Percentiles rank a stretch among this genome's conserved stretches.
phyloP scores from a whole-genome alignment of 2,329 filamentous ascomycete genomes.

The Ascochyta pisi region DNA sequence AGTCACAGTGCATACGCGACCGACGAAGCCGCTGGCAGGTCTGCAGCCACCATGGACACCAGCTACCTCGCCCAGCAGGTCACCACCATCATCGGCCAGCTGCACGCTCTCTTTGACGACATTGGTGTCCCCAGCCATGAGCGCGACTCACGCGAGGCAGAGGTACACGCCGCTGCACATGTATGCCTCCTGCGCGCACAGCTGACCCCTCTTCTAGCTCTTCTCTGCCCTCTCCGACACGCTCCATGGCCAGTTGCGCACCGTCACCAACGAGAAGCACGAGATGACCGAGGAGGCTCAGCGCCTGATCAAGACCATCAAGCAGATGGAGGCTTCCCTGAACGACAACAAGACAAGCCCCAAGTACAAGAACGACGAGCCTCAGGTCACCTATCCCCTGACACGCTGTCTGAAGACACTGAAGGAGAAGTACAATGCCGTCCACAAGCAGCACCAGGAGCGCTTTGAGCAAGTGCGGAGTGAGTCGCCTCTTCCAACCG shows the following conservation, averaged over 20 bases:
- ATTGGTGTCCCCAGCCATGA: slow-evolving; percentile 96
- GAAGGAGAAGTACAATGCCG: slow-evolving; percentile 83
- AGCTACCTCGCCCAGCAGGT: slow-evolving; percentile 95
- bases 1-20: slow-evolving; percentile 44
- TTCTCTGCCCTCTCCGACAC: slow-evolving; percentile 92
- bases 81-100: slow-evolving; percentile 88
- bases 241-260: slow-evolving; percentile 84
- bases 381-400: slow-evolving; percentile 84
- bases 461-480: slow-evolving; percentile 95
- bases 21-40: slow-evolving; percentile 43
- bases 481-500: slow-evolving; percentile 54
- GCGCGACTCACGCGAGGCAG: slow-evolving; percentile 84
- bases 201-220: slow-evolving; percentile 63
- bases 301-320: slow-evolving; percentile 81
- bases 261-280: slow-evolving; percentile 87
- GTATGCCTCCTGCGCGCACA: background rate
- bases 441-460: slow-evolving; percentile 85
- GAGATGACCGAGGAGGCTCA: slow-evolving; percentile 89
- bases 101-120: slow-evolving; percentile 95
- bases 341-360: slow-evolving; percentile 74
- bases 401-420: slow-evolving; percentile 78
- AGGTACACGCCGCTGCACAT: slow-evolving; percentile 62
- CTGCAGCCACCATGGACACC: slow-evolving; percentile 73
- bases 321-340: slow-evolving; percentile 91
- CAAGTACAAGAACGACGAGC: slow-evolving; percentile 71